These are phyloP conservation scores for Talaromyces stipitatus DNA, from an alignment of 495 filamentous ascomycete genomes.

Conservation along the genomic window DNA sequence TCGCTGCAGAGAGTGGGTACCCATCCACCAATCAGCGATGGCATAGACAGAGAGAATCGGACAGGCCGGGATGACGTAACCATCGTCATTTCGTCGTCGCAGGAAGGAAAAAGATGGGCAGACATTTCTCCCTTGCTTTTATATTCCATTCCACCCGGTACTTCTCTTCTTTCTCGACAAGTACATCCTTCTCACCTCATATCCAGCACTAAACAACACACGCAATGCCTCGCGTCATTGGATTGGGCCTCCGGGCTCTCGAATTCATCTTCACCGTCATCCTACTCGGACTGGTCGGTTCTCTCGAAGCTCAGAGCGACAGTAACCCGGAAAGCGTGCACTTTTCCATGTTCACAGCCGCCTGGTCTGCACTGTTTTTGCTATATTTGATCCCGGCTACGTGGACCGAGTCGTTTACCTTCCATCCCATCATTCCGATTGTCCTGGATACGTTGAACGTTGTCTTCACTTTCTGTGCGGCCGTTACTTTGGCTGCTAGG, in stretches of 20 bases:
- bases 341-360: slow-evolving; percentile 57
- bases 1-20: background rate
- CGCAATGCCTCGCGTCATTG: slow-evolving; percentile 1
- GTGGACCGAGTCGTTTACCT: slow-evolving; percentile 36
- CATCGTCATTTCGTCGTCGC: background rate
- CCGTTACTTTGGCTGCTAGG: slow-evolving; percentile 56
- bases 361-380: slow-evolving; percentile 59
- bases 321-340: slow-evolving; percentile 52
- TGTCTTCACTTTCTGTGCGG: slow-evolving; percentile 59
- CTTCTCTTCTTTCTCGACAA: background rate
- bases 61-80: slow-evolving; percentile 5
- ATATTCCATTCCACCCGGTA: background rate
- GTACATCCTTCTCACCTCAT: background rate
- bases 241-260: slow-evolving; percentile 3
- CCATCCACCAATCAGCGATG: background rate
- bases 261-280: slow-evolving; percentile 63
- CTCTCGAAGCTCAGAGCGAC: slow-evolving; percentile 52
- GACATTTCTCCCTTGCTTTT: background rate
- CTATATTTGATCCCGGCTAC: slow-evolving; percentile 53
- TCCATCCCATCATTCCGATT: slow-evolving; percentile 49
- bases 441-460: slow-evolving; percentile 51
- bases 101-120: background rate
- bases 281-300: slow-evolving; percentile 57
- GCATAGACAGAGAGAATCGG: background rate
- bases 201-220: background rate